Conservation (phyloP, 345 rosid species). For the Anacardium occidentale region DNA sequence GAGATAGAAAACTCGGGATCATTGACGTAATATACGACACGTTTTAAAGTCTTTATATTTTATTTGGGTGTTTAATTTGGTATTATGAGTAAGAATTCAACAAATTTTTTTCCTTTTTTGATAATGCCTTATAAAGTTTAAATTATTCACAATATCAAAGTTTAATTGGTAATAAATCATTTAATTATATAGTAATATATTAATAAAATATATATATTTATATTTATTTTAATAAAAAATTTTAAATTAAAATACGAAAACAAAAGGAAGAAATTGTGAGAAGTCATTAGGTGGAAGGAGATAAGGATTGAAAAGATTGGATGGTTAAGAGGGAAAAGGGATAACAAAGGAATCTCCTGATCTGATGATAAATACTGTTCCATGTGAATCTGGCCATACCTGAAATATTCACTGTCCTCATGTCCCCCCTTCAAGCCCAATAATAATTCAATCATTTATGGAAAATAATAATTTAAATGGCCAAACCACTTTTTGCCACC, state of each 20-base stretch:
- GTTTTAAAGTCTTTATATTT: too few relatives aligned
- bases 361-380: background rate
- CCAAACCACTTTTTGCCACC: too few relatives aligned
- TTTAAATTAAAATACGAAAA: too few relatives aligned
- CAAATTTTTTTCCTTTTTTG: background rate
- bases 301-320: background rate
- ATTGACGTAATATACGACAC: constrained; percentile 1
- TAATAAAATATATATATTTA: too few relatives aligned
- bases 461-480: background rate
- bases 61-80: background rate
- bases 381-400: background rate
- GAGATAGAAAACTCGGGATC: background rate
- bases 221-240: too few relatives aligned
- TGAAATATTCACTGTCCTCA: background rate
- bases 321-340: background rate
- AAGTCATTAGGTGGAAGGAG: too few relatives aligned
- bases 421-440: too few relatives aligned
- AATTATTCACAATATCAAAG: background rate
- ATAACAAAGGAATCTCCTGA: background rate
- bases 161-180: background rate
- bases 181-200: too few relatives aligned
- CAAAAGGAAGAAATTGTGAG: too few relatives aligned
- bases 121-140: background rate
- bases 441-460: background rate
- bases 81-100: background rate